A percentile compares a stretch with the other conserved stretches of the same genome.
Evolutionary conservation across 2,329 filamentous ascomycete species (phyloP).

Genomic region (Incumbomyces lentus): DNA sequence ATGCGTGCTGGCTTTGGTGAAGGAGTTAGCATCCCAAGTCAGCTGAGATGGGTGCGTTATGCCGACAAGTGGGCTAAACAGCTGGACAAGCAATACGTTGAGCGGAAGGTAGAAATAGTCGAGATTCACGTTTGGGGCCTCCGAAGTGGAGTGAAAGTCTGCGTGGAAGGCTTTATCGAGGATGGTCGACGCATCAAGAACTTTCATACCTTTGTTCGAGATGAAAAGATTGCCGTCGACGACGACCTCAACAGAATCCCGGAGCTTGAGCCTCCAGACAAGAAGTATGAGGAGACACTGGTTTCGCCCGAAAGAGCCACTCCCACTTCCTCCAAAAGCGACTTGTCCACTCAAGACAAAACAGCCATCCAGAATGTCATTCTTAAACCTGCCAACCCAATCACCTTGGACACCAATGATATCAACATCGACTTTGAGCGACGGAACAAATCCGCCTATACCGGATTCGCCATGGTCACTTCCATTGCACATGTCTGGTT

Average conservation of each 20-base stretch:
- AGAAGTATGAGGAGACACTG: constrained; percentile 13
- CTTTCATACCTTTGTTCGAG: constrained; percentile 66
- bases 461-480: constrained; percentile 78
- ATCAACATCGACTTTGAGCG: constrained; percentile 85
- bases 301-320: constrained; percentile 12
- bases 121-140: constrained; percentile 88
- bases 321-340: constrained; percentile 14
- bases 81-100: constrained; percentile 64
- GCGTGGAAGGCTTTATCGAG: constrained; percentile 76
- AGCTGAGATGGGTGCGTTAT: constrained; percentile 77
- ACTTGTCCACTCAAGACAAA: constrained; percentile 28
- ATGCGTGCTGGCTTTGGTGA: constrained; percentile 85
- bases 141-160: constrained; percentile 75
- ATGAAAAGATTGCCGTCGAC: constrained; percentile 59
- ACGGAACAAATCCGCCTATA: constrained; percentile 65
- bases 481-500: constrained; percentile 95
- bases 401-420: constrained; percentile 70
- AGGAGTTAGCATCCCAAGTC: constrained; percentile 87
- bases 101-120: constrained; percentile 70
- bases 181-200: constrained; percentile 76
- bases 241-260: constrained; percentile 22
- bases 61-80: constrained; percentile 74
- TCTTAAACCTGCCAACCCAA: constrained; percentile 57
- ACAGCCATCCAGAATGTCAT: constrained; percentile 53
- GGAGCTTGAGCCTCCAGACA: background rate